A percentile compares a stretch with the other conserved stretches of the same genome.
These are phyloP conservation scores for Paulownia fortunei DNA, from an alignment of 257 asterid species.

Conservation along the genomic window DNA sequence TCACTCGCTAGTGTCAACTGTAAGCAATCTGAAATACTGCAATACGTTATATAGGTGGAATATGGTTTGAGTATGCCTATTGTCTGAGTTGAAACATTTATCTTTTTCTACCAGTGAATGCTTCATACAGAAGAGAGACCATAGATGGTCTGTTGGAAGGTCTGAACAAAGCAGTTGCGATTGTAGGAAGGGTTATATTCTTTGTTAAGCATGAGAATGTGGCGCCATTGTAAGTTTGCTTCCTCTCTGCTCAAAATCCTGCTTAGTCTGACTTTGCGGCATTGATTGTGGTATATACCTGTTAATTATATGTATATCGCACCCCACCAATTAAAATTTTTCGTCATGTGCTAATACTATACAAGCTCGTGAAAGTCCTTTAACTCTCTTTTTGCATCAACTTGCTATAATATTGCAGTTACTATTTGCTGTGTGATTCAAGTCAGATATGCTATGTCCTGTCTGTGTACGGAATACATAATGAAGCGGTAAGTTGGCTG, in stretches of 20 bases:
- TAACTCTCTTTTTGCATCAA: constrained; percentile 17
- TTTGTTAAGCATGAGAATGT: constrained; percentile 65
- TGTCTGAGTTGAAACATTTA: constrained; percentile 25
- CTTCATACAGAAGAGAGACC: constrained; percentile 64
- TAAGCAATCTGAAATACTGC: constrained; percentile 45
- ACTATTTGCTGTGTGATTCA: constrained; percentile 81
- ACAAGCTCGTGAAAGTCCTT: constrained; percentile 1
- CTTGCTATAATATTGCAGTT: constrained; percentile 52
- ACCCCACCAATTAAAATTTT: neutral
- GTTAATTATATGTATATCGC: neutral
- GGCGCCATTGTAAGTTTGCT: constrained; percentile 76
- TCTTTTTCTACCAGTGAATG: constrained; percentile 56
- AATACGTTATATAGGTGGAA: constrained; percentile 25
- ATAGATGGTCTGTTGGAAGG: constrained; percentile 75
- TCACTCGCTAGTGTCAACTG: constrained; percentile 68
- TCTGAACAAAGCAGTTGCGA: constrained; percentile 77
- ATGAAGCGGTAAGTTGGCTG: constrained; percentile 67
- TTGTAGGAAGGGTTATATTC: constrained; percentile 72
- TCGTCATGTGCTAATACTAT: neutral
- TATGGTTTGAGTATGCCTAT: constrained; percentile 24
- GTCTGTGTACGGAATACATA: constrained; percentile 70
- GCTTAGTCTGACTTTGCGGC: neutral
- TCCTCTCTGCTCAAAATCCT: constrained; percentile 18
- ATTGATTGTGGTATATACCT: constrained; percentile 10
- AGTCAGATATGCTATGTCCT: constrained; percentile 69